Evolutionary conservation across 257 asterid genomes (phyloP).

Genomic region (Capsicum rhomboideum): DNA sequence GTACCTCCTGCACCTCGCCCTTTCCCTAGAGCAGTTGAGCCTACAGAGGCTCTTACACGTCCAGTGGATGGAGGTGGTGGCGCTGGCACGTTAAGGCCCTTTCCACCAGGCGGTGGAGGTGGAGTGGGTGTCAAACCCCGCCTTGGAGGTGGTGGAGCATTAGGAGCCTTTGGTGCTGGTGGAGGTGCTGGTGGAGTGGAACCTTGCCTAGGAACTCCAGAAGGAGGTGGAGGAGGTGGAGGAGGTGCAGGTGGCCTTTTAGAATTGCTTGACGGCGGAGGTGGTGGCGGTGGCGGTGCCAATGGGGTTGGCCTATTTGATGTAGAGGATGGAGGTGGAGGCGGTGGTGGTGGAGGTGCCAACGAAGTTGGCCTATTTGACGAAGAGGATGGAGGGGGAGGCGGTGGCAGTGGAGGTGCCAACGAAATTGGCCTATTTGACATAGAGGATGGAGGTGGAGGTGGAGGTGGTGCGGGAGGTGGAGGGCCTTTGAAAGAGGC

Average conservation of each 20-base stretch:
- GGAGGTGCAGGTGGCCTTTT: constrained; percentile 17
- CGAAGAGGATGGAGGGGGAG: constrained; percentile 17
- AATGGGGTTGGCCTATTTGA: constrained; percentile 10
- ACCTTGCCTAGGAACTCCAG: constrained; percentile 20
- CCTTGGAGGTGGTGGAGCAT: constrained; percentile 44
- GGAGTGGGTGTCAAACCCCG: constrained; percentile 52
- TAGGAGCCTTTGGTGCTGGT: constrained; percentile 29
- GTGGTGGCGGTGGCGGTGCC: constrained; percentile 16
- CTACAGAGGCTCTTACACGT: constrained; percentile 55
- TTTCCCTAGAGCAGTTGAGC: constrained; percentile 32
- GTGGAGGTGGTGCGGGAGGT: constrained; percentile 13
- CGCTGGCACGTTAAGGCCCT: constrained; percentile 20
- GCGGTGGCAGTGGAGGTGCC: constrained; percentile 15
- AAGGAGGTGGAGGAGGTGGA: constrained; percentile 44
- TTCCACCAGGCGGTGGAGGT: constrained; percentile 33
- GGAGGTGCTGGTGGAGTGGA: constrained; percentile 26
- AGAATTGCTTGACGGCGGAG: constrained; percentile 11
- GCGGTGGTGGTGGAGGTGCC: constrained; percentile 17
- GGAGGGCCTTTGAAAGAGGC: constrained; percentile 3
- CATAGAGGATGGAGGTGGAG: constrained; percentile 18
- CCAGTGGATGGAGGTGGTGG: constrained; percentile 49
- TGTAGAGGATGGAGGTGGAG: constrained; percentile 20
- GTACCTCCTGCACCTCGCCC: constrained; percentile 56
- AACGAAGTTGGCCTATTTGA: constrained; percentile 12
- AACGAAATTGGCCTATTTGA: constrained; percentile 9